Evolutionary conservation across 768 basidiomycete species (phyloP).

Genomic region (Candolleomyces eurysporus): DNA sequence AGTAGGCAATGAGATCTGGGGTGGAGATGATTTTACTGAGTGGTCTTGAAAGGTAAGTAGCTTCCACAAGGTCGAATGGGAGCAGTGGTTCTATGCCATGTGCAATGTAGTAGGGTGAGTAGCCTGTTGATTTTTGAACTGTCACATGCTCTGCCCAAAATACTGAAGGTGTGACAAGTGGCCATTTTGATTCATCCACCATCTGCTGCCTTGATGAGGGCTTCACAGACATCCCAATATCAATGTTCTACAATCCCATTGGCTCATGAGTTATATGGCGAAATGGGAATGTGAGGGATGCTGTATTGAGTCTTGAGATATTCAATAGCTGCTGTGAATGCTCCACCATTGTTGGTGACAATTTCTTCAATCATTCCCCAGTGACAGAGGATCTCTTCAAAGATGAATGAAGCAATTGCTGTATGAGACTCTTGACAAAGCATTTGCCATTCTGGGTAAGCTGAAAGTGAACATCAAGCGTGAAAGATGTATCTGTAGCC

Average conservation of each 20-base stretch:
- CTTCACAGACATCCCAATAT: conserved; percentile 26
- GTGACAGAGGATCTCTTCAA: conserved; percentile 18
- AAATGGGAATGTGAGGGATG: conserved; percentile 37
- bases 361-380: conserved; percentile 30
- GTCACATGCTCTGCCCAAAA: conserved; percentile 34
- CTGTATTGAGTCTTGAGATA: conserved; percentile 19
- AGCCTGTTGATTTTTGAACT: conserved; percentile 26
- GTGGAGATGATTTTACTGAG: too few relatives aligned
- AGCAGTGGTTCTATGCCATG: conserved; percentile 32
- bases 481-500: conserved; percentile 24
- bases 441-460: conserved; percentile 19
- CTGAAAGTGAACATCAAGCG: conserved; percentile 19
- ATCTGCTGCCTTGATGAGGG: conserved; percentile 28
- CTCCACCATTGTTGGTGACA: conserved; percentile 32
- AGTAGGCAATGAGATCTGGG: too few relatives aligned
- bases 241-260: conserved; percentile 33
- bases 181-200: conserved; percentile 30
- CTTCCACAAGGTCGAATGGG: conserved; percentile 26
- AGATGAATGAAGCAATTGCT: conserved; percentile 23
- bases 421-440: conserved; percentile 19
- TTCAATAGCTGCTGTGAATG: conserved; percentile 20
- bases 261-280: conserved; percentile 36
- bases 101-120: conserved; percentile 32
- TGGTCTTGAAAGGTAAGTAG: too few relatives aligned
- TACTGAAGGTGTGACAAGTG: conserved; percentile 16